Percentiles rank a stretch among this genome's conserved stretches.
phyloP scores from a whole-genome alignment of 495 filamentous ascomycete species.

The Lepidopterella palustris region DNA sequence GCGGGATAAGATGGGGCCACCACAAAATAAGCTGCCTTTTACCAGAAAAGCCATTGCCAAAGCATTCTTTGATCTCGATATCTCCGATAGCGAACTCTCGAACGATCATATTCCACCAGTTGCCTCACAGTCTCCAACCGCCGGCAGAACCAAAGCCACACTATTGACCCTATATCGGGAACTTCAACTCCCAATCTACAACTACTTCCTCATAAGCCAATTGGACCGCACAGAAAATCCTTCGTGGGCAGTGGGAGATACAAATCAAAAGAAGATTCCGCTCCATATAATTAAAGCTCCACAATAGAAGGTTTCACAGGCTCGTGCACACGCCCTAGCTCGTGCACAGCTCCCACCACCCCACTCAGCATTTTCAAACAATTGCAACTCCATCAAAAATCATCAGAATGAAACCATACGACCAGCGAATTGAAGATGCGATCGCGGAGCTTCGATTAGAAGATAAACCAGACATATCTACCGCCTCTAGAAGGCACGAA shows the following conservation, averaged over 20 bases:
- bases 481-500: too few relatives aligned
- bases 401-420: too few relatives aligned
- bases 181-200: not conserved
- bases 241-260: not conserved
- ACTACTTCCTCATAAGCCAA: not conserved
- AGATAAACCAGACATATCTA: too few relatives aligned
- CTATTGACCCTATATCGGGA: not conserved
- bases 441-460: too few relatives aligned
- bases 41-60: not conserved
- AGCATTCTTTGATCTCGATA: not conserved
- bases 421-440: too few relatives aligned
- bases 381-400: too few relatives aligned
- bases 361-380: too few relatives aligned
- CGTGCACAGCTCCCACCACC: too few relatives aligned
- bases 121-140: not conserved
- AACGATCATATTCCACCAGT: not conserved
- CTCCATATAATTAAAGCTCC: not conserved
- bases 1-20: not conserved
- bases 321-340: too few relatives aligned
- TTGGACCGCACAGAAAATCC: not conserved
- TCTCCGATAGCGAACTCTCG: not conserved
- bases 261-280: not conserved
- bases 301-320: too few relatives aligned
- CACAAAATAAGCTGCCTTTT: not conserved
- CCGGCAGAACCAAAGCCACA: not conserved